Conservation (phyloP, 176 grass and related monocot species). For the Hordeum vulgare region MorexV3_pseudomolecules_assembly NC_058520.1:155026894-155027393, state of each 20-base stretch:
- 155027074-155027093: not conserved
- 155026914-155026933: too few species aligned
- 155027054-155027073: not conserved
- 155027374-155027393: not conserved
- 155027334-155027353: not conserved
- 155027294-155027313: conserved; percentile 19
- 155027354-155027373: not conserved
- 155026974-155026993: not conserved
- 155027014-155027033: not conserved
- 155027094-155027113: not conserved
- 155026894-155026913: too few species aligned
- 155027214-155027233: conserved; percentile 61
- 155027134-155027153: not conserved
- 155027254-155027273: conserved; percentile 28
- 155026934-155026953: too few species aligned
- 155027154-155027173: conserved; percentile 75
- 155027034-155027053: not conserved
- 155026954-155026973: not conserved
- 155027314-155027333: not conserved
- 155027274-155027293: conserved; percentile 51
- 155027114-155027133: conserved; percentile 5
- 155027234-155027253: conserved; percentile 25
- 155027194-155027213: conserved; percentile 61
- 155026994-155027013: not conserved
- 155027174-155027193: conserved; percentile 49